Evolutionary conservation across 1,284 basidiomycete species (phyloP), one percentile per base, ranked within the genome.

Genomic region (Clitocybe nebularis): DNA sequence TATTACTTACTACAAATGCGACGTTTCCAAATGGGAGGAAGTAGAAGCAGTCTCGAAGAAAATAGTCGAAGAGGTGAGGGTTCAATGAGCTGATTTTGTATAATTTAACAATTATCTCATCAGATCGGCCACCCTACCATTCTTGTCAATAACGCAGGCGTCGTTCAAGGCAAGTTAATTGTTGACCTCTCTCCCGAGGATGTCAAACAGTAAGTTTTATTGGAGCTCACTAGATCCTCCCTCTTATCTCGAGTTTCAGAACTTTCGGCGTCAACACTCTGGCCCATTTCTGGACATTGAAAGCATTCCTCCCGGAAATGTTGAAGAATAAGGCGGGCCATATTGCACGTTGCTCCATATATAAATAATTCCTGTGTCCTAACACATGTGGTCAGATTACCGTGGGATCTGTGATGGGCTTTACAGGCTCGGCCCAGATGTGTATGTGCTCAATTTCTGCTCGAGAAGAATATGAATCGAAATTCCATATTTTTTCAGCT

Each of bases 101-200:
- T 16, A 28, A 11, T 45, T 5, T 9, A 26, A 28, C 26, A 21
- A 25, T 20, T 36, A 22, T 25, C 22, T 40, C 30, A 28, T 28
- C 54, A 93, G 89, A 71, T 94, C 41, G 93, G 93, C 4, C 75
- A 88, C 41, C 89, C 93, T 1, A 95, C 95, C 0, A 77, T 98
- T 22, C 66, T 99, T 10, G 73, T 99, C 56, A 98, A 98, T 67
- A 98, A 97, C 57, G 95, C 95, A 0, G 95, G 93, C n/a, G 81
- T 97, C 41, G 89, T 90, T 22, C 86, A 93, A 63, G 93, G 93
- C 21, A 93, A 92, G 57, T 69, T 84, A 0, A 67, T 98, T 17
- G 66, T 93, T 3, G 92, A 94, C 56, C 71, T 97, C 39, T 71
- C 69, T 1, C 74, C 85, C 1, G 74, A 79, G 33, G 93, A 98